phyloP scores from a whole-genome alignment of 306 rosid genomes.

The Fragaria vesca region DNA sequence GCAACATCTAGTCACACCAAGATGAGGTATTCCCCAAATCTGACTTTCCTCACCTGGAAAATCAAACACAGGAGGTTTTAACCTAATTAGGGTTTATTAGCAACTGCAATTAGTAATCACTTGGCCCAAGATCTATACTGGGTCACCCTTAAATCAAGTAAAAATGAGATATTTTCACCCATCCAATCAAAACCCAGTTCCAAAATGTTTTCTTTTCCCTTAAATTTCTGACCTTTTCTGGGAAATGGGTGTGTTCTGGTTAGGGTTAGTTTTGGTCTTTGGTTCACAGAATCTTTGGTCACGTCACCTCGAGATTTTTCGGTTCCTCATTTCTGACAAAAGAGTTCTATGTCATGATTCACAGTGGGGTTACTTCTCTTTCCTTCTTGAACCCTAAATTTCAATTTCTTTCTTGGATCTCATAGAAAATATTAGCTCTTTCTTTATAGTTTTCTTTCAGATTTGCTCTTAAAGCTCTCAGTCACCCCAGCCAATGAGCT shows the following conservation, averaged over 20 bases:
- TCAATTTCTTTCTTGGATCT: conserved; percentile 15
- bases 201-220: conserved; percentile 20
- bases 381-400: conserved; percentile 44
- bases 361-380: conserved; percentile 26
- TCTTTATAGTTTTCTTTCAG: conserved; percentile 8
- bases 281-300: conserved; percentile 68
- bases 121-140: conserved; percentile 17
- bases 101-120: conserved; percentile 11
- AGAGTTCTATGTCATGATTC: conserved; percentile 58
- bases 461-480: not conserved
- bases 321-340: conserved; percentile 72
- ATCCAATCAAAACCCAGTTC: conserved; percentile 20
- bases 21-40: conserved; percentile 47
- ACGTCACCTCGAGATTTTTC: conserved; percentile 74
- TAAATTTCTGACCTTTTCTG: conserved; percentile 20
- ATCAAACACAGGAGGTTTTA: conserved; percentile 35
- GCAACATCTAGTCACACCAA: conserved; percentile 27
- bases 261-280: conserved; percentile 57
- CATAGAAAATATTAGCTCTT: conserved; percentile 29
- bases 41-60: conserved; percentile 38
- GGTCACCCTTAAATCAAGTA: conserved; percentile 27
- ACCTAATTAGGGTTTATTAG: conserved; percentile 61
- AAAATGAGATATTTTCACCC: conserved; percentile 6
- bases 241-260: conserved; percentile 45
- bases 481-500: not conserved